Evolutionary conservation across 441 rosid species (phyloP), one percentile per base, ranked within the genome.

Genomic region (Breynia disticha): DNA sequence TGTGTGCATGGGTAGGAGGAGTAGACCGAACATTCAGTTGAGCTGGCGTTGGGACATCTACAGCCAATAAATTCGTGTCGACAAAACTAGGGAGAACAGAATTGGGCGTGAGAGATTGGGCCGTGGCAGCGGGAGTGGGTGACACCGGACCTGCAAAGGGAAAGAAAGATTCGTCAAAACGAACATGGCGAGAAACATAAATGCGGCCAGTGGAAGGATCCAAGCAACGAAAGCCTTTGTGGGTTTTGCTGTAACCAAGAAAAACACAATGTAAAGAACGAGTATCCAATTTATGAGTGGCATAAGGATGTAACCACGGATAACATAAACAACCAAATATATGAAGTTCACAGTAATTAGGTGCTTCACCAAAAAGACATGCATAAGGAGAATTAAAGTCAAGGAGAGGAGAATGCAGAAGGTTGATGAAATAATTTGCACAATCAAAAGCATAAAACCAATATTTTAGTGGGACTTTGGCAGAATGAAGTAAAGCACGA

Each of bases 181-280:
- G 35, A 21, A 49, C 53, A 49, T 49, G 11, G 20, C 35, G 53
- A 9, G 16, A 19, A 2, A 22, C 14, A 49, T 49, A 49, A 8
- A 49, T n/a, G 3, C 7, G 18, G 14, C 20, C 6, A 22, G 1
- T 0, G 2, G 11, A 7, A 10, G 16, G 35, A 18, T n/a, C n/a
- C n/a, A n/a, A n/a, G n/a, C n/a, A n/a, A n/a, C n/a, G n/a, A n/a
- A n/a, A n/a, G n/a, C n/a, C n/a, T n/a, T n/a, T n/a, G n/a, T n/a
- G n/a, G n/a, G n/a, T n/a, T n/a, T n/a, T n/a, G n/a, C n/a, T n/a
- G 16, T 49, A 49, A 0, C 53, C 22, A 8, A 55, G n/a, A 8
- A 44, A 56, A 11, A 56, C 41, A 19, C 50, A 56, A 16, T 38
- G 51, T 44, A 2, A 14, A 16, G 60, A 56, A 2, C 16, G 35